Base-by-base conservation (phyloP, 179 eudicot genomes). In the Camellia oleifera region DNA sequence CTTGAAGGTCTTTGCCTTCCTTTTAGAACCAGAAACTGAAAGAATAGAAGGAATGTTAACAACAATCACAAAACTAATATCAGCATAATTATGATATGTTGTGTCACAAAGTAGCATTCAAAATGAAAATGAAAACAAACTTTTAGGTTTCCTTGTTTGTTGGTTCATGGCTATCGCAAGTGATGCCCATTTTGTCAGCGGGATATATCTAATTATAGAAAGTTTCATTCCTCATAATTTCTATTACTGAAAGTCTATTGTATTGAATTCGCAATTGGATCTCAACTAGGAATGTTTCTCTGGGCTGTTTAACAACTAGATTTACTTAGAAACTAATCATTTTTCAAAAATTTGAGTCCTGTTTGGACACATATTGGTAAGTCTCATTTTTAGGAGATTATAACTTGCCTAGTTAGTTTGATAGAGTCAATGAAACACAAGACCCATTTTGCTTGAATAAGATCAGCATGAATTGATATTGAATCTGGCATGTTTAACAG, bases 1-100 rank as follows among this genome's bases (percentile, higher is more conserved):
- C 87, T 89, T 94, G 84, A 88, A 96, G 88, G 83, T 94, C 82
- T 74, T 79, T 79, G 87, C 90, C 87, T 94, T 96, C 87, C 99
- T 90, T 87, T 94, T 96, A 75, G 89, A 83, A 64, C 98, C 97
- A 80, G 88, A 83, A 80, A 80, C 88, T 90, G 80, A 88, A 76
- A 68, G 6, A 76, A 81, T 17, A 6, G 65, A 79, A 3, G 69
- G 64, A 67, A 48, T 3, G 48, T 4, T 42, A 7, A n/a, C 23
- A 74, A 20, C 17, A 10, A 8, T 40, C 13, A 42, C 12, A 56
- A 71, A 57, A 14, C 7, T 10, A 44, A 60, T 10, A 69, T 69
- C 17, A 57, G 2, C 7, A 54, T 42, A 56, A 1, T 40, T 10
- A 54, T 18, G 6, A 8, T 17, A 56, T 78, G 17, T 26, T 5